Base-by-base conservation (phyloP, 2,329 filamentous ascomycete genomes). In the Alternaria arbusti region DNA sequence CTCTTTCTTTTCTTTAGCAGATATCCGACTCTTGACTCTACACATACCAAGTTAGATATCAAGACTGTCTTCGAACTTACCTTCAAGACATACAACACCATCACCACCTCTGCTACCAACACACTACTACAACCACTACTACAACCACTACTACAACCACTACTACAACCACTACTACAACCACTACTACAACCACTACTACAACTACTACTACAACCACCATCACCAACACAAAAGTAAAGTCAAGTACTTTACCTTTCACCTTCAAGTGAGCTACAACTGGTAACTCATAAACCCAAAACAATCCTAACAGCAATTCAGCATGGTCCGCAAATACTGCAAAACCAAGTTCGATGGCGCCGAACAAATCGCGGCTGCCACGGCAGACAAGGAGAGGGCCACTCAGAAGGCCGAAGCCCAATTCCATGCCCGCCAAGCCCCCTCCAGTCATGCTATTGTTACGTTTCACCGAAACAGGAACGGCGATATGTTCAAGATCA, bases 261-360 rank as follows among this genome's bases (percentile, higher is more conserved):
- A 36, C 22, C 13, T 17, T 57, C 52, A 57, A 57, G 57, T 49
- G 54, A 59, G 50, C 11, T n/a, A 44, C 8, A 17, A 5, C 17
- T 12, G 15, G 28, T 6, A 8, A 3, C 17, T 25, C 11, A 1
- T 23, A 23, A 47, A 26, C 8, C 46, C n/a, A 9, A 46, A 59
- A 13, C 50, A 20, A 26, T 28, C 20, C 58, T 56, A 49, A 56
- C 28, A 40, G 8, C 28, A 25, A 13, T 25, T 40, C 17, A 61
- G 30, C 57, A 61, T 61, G 59, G 26, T 32, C 22, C 15, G 17
- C n/a, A n/a, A n/a, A n/a, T n/a, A n/a, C n/a, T n/a, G n/a, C 26
- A 61, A 52, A 45, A 57, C 15, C 45, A 61, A 61, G 58, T 11
- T 5, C n/a, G 13, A 6, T 12, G 22, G n/a, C n/a, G 17, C 32